Evolutionary conservation across 805 yeast species (phyloP), one percentile per base, ranked within the genome.

Genomic region (Yarrowia hollandica): DNA sequence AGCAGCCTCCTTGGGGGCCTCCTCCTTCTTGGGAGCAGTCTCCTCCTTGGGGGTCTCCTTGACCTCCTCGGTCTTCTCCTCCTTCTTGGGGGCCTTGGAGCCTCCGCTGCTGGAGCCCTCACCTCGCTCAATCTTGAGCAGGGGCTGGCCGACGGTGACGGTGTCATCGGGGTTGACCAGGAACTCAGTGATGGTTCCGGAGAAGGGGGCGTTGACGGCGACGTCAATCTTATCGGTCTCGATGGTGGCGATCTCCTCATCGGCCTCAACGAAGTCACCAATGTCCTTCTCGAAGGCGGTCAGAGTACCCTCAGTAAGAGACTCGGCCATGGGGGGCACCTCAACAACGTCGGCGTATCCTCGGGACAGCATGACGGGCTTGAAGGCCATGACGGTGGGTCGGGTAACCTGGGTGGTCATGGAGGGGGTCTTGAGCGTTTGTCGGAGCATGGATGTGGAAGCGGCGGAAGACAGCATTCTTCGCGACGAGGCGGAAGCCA

Each of bases 291-390:
- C 70, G 69, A 75, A 75, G 61, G 80, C 81, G 63, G 88, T 78
- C 65, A 94, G 80, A 52, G 98, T 89, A 72, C 99, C 99, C 75
- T 94, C 99, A 38, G 97, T 89, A 70, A 94, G 86, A 54, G 97
- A 91, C 77, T 94, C 99, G 41, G 99, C 98, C 97, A 94, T 90
- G 64, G 89, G 95, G 50, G 99, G 99, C 19, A 94, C 98, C 74
- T 90, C 88, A 57, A 92, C 96, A 50, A 69, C 67, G 60, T 73
- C 71, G 61, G 75, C 75, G 44, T 52, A 52, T n/a, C 58, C 58
- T 37, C 58, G 58, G 44, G 44, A 18, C 34, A 52, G 44, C 18
- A 52, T 11, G 5, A 34, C 58, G 28, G 59, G 60, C 26, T 18
- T 25, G 55, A 31, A 22, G 31, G 58, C n/a, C 58, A 52, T 52